Percentiles rank a stretch among this genome's conserved stretches.
Conservation (phyloP, 2,329 filamentous ascomycete species). For the Alternaria viburni region DNA sequence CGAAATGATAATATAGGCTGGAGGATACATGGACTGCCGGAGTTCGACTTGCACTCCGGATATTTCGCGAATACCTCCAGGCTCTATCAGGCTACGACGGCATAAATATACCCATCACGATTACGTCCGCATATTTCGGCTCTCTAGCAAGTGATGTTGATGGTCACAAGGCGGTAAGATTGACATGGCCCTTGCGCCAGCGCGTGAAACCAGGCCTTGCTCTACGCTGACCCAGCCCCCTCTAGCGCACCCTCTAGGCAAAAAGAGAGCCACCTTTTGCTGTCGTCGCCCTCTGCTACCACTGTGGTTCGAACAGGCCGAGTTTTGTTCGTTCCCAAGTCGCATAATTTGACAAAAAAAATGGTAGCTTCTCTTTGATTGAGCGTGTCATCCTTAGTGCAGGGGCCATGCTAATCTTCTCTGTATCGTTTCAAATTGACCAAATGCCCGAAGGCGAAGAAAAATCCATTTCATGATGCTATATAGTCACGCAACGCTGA, state of each 20-base stretch:
- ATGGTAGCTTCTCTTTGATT: slow-evolving; percentile 48
- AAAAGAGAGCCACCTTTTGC: background rate
- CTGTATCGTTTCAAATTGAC: slow-evolving; percentile 45
- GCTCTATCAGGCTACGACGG: background rate
- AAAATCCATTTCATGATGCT: rapidly evolving
- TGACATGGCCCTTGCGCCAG: background rate
- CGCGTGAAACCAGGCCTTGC: too few relatives aligned
- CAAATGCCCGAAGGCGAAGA: slow-evolving; percentile 27
- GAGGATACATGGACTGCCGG: background rate
- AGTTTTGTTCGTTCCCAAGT: too few relatives aligned
- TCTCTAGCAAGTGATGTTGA: background rate
- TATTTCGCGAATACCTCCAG: background rate
- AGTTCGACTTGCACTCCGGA: background rate
- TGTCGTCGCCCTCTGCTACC: background rate
- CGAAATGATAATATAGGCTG: slow-evolving; percentile 37
- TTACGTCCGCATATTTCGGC: background rate
- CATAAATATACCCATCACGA: background rate
- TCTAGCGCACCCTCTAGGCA: background rate
- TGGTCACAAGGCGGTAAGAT: background rate
- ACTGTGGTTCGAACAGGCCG: background rate
- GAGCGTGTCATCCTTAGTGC: slow-evolving; percentile 86
- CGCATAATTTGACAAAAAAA: slow-evolving; percentile 26
- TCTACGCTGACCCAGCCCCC: background rate
- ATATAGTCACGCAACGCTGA: background rate
- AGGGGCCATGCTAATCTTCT: slow-evolving; percentile 61